phyloP scores from a whole-genome alignment of 2,329 filamentous ascomycete genomes.

The Xylariomycetidae sp. region DNA sequence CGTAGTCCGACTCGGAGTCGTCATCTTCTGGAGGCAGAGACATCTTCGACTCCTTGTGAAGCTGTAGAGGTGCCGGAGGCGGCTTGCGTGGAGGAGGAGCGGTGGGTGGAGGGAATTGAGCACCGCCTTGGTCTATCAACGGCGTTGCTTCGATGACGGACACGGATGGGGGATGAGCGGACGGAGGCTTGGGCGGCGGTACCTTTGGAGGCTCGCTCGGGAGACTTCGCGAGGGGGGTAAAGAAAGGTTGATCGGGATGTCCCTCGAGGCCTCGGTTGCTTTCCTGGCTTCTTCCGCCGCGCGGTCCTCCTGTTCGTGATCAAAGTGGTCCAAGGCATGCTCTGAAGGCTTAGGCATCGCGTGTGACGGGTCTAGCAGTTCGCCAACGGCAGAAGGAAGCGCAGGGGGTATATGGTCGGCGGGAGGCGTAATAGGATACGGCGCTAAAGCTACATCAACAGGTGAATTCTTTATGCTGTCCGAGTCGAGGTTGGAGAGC shows the following conservation, averaged over 20 bases:
- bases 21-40: slow-evolving; percentile 39
- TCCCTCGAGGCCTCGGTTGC: slow-evolving; percentile 41
- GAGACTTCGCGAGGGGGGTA: slow-evolving; percentile 55
- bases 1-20: slow-evolving; percentile 76
- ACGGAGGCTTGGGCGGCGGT: slow-evolving; percentile 48
- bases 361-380: slow-evolving; percentile 50
- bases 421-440: slow-evolving; percentile 61
- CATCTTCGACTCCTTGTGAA: slow-evolving; percentile 44
- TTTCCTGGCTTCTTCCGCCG: slow-evolving; percentile 40
- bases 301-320: slow-evolving; percentile 47
- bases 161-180: slow-evolving; percentile 29
- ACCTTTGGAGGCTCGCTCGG: slow-evolving; percentile 46
- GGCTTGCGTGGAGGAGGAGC: slow-evolving; percentile 69
- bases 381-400: slow-evolving; percentile 42
- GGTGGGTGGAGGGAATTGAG: slow-evolving; percentile 48
- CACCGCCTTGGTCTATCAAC: slow-evolving; percentile 38
- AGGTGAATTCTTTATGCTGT: slow-evolving; percentile 52
- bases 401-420: slow-evolving; percentile 35
- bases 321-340: slow-evolving; percentile 55
- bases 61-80: slow-evolving; percentile 78
- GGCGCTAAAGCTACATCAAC: slow-evolving; percentile 55
- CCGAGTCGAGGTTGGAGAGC: slow-evolving; percentile 43
- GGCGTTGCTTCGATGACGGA: slow-evolving; percentile 40
- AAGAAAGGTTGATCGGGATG: slow-evolving; percentile 44
- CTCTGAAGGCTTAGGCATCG: slow-evolving; percentile 58